Evolutionary conservation across 202 grass and related monocot species (phyloP).

Genomic region (Tripidium arundinaceum): DNA sequence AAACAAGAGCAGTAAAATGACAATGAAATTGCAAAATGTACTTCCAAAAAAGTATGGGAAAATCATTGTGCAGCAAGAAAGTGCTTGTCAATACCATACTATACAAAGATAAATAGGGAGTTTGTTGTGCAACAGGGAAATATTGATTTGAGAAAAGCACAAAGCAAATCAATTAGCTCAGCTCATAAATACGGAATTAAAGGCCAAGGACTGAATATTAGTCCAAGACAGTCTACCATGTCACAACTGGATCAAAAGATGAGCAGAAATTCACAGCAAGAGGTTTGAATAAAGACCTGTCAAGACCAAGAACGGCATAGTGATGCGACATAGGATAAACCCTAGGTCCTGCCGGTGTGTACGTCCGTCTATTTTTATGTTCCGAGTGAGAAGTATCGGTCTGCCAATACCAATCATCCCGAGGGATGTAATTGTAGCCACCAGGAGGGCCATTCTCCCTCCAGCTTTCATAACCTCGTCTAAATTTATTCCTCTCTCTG

Average conservation of each 20-base stretch:
- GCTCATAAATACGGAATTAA: not conserved
- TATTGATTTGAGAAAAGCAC: not conserved
- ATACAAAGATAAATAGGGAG: not conserved
- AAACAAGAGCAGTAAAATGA: not conserved
- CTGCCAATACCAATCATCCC: conserved; percentile 99
- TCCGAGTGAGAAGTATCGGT: conserved; percentile 59
- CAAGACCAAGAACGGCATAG: conserved; percentile 90
- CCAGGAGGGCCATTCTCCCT: conserved; percentile 70
- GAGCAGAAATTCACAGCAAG: not conserved
- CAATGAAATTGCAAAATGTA: not conserved
- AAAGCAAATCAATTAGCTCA: not conserved
- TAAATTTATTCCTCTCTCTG: conserved; percentile 84
- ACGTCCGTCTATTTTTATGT: conserved; percentile 45
- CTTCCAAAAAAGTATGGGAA: not conserved
- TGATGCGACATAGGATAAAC: conserved; percentile 83
- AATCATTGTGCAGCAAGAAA: not conserved
- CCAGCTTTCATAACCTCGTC: conserved; percentile 77
- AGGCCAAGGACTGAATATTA: conserved; percentile 9
- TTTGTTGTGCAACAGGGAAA: not conserved
- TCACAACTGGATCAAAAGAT: conserved; percentile 26
- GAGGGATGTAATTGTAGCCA: conserved; percentile 79
- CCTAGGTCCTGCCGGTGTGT: conserved; percentile 41
- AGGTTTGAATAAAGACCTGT: conserved; percentile 55
- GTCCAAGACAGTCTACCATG: conserved; percentile 12
- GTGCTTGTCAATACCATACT: not conserved